Conservation (phyloP, 495 filamentous ascomycete genomes). For the Cetradonia linearis region DNA sequence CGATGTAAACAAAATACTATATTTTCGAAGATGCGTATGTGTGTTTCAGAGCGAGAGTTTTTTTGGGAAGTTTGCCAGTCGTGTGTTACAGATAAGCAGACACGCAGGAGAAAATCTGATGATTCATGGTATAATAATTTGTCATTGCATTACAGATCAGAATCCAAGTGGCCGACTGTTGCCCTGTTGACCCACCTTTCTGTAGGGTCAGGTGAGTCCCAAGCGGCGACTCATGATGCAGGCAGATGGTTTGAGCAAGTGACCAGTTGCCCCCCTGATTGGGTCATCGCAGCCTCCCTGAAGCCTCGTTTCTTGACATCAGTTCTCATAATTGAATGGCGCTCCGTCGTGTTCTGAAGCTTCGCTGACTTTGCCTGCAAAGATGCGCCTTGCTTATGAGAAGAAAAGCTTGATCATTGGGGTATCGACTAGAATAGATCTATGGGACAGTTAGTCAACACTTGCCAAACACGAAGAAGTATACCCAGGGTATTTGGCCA, state of each 20-base stretch:
- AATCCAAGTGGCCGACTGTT: background rate
- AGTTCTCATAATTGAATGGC: background rate
- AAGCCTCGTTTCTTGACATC: background rate
- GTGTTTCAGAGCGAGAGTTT: too few species aligned
- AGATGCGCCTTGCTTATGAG: background rate
- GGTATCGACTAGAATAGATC: constrained; percentile 15
- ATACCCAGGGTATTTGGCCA: background rate
- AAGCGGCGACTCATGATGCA: background rate
- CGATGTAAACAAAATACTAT: too few species aligned
- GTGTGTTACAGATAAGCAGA: background rate
- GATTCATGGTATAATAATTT: background rate
- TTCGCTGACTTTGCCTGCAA: background rate
- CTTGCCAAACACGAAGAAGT: background rate
- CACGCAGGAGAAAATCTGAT: background rate
- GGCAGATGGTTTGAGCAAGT: background rate
- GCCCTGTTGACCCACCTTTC: background rate
- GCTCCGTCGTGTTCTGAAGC: background rate
- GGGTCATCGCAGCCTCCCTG: background rate
- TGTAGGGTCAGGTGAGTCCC: background rate
- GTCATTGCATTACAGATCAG: constrained; percentile 1
- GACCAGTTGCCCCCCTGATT: background rate
- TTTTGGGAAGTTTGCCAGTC: background rate
- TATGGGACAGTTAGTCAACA: background rate
- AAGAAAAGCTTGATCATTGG: background rate
- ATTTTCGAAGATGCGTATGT: too few species aligned